Conservation (phyloP, 352 stramenopile species). For the Phytophthora kernoviae region DNA sequence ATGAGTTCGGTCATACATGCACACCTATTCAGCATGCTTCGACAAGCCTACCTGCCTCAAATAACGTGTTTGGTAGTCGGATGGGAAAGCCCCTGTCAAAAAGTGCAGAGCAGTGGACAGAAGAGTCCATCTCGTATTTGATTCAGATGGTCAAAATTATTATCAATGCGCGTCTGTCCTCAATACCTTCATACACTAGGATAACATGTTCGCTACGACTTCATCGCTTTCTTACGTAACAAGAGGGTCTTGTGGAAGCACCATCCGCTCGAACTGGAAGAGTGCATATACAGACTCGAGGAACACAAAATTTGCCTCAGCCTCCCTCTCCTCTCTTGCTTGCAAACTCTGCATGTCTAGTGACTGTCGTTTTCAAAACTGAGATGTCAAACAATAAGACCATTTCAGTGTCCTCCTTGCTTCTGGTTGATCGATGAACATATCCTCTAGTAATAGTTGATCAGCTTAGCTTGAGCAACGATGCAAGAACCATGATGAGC, state of each 20-base stretch:
- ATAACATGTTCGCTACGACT: too few species aligned
- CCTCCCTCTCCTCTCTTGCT: slow-evolving; percentile 20
- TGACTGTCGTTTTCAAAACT: slow-evolving; percentile 7
- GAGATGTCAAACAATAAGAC: neutral
- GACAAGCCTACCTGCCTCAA: too few species aligned
- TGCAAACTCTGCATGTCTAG: slow-evolving; percentile 14
- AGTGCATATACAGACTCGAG: slow-evolving; percentile 29
- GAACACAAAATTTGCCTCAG: slow-evolving; percentile 31
- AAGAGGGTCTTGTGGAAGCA: too few species aligned
- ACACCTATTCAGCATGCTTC: too few species aligned
- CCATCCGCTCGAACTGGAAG: slow-evolving; percentile 16
- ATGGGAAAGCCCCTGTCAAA: neutral
- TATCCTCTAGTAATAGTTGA: too few species aligned
- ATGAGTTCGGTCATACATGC: too few species aligned
- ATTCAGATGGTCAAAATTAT: neutral
- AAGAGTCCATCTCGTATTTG: neutral
- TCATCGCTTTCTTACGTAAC: too few species aligned
- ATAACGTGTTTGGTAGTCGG: neutral
- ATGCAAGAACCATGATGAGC: neutral
- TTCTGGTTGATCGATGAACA: too few species aligned
- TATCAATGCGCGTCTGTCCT: too few species aligned
- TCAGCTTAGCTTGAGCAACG: too few species aligned
- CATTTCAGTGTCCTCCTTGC: too few species aligned
- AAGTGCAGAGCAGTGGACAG: slow-evolving; percentile 1
- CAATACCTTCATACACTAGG: too few species aligned